Conservation (phyloP, 1,284 basidiomycete genomes). For the Cutaneotrichosporon mucoides region DNA sequence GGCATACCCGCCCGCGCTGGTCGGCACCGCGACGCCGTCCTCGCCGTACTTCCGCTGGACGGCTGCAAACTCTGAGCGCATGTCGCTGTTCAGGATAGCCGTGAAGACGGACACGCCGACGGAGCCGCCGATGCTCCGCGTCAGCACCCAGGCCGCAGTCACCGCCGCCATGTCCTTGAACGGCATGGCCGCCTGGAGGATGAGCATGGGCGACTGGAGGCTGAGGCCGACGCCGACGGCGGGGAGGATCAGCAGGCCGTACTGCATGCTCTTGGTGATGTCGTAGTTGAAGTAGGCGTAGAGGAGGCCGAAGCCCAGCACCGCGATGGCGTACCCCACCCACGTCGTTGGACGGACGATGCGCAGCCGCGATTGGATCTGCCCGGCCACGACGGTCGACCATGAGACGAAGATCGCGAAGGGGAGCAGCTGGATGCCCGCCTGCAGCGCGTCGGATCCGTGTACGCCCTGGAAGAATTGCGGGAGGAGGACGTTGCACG, state of each 20-base stretch:
- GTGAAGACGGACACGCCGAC: constrained; percentile 34
- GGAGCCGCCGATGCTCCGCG: constrained; percentile 33
- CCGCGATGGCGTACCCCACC: constrained; percentile 34
- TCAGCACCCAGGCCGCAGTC: constrained; percentile 38
- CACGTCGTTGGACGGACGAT: constrained; percentile 41
- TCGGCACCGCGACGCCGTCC: constrained; percentile 28
- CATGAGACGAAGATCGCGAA: constrained; percentile 25
- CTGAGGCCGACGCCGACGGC: constrained; percentile 31
- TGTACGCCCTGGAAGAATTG: constrained; percentile 44
- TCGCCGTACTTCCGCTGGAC: constrained; percentile 35
- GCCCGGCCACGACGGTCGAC: constrained; percentile 30
- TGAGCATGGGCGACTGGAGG: constrained; percentile 34
- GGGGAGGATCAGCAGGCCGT: constrained; percentile 27
- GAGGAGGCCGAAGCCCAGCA: constrained; percentile 32
- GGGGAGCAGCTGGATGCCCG: constrained; percentile 31
- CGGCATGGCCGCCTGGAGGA: constrained; percentile 46
- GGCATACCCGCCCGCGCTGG: constrained; percentile 32
- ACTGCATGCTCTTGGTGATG: constrained; percentile 22
- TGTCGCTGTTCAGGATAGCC: constrained; percentile 38
- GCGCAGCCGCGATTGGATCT: constrained; percentile 30
- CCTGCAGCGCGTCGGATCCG: constrained; percentile 23
- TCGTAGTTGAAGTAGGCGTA: constrained; percentile 25
- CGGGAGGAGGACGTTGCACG: constrained; percentile 34
- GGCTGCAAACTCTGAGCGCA: constrained; percentile 30
- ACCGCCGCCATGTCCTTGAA: constrained; percentile 45